Conservation (phyloP, 805 yeast species). For the Ogataea corticis region DNA sequence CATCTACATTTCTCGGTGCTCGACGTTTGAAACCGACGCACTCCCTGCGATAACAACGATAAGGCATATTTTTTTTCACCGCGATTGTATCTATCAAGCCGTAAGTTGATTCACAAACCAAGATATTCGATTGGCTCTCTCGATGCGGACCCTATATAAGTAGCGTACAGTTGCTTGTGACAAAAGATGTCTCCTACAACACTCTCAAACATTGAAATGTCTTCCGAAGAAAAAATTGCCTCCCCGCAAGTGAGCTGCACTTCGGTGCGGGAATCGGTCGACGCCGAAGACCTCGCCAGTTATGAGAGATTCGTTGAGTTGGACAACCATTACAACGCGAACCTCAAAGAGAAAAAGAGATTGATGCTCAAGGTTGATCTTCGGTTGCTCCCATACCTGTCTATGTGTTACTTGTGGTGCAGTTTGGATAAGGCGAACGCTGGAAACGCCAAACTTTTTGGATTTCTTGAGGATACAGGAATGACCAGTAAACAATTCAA, state of each 20-base stretch:
- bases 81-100: no score
- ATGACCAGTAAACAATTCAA: slow-evolving; percentile 41
- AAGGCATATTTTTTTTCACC: no score
- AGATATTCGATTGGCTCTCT: no score
- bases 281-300: slow-evolving; percentile 7
- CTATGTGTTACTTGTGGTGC: slow-evolving; percentile 32
- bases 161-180: no score
- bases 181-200: no score
- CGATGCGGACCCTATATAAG: no score
- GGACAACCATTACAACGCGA: slow-evolving; percentile 17
- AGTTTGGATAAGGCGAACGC: slow-evolving; percentile 38
- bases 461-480: slow-evolving; percentile 29
- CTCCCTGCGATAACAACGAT: no score
- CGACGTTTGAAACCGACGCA: no score
- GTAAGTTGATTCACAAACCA: no score
- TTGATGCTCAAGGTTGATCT: slow-evolving; percentile 28
- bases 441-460: slow-evolving; percentile 36
- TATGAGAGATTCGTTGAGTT: slow-evolving; percentile 16
- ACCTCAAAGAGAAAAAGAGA: slow-evolving; percentile 24
- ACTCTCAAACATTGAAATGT: background rate
- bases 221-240: slow-evolving; percentile 7
- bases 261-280: slow-evolving; percentile 6
- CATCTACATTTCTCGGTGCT: no score
- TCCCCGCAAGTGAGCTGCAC: slow-evolving; percentile 7
- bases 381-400: slow-evolving; percentile 28